Conservation (phyloP, 2,329 filamentous ascomycete genomes). For the Xylaria sp. region DNA sequence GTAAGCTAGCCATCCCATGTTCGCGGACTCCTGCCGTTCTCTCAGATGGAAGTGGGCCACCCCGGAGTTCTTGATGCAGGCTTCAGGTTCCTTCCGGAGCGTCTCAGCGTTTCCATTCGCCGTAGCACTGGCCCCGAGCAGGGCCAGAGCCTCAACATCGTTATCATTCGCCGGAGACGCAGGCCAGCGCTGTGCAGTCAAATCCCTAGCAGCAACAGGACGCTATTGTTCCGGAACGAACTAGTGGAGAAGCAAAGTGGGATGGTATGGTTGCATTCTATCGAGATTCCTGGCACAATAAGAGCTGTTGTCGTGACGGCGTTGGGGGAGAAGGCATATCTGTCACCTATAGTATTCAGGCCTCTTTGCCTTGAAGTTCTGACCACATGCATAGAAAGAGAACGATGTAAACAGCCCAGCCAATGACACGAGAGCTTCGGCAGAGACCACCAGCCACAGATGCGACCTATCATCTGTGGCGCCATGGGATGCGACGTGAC, state of each 20-base stretch:
- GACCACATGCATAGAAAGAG: slow-evolving; percentile 21
- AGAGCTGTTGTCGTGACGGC: slow-evolving; percentile 2
- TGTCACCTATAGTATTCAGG: slow-evolving; percentile 5
- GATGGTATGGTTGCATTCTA: slow-evolving; percentile 19
- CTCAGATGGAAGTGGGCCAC: slow-evolving; percentile 37
- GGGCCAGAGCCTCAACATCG: slow-evolving; percentile 28
- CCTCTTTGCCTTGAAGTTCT: slow-evolving; percentile 9
- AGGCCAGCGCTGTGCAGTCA: slow-evolving; percentile 3
- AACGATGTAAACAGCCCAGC: background rate
- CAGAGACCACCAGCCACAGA: slow-evolving; percentile 30
- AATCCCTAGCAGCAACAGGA: slow-evolving; percentile 3
- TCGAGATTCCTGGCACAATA: background rate
- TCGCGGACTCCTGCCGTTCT: slow-evolving; percentile 46
- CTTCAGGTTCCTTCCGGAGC: slow-evolving; percentile 24
- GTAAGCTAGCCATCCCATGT: slow-evolving; percentile 42
- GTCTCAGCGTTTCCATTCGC: slow-evolving; percentile 28
- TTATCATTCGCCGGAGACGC: slow-evolving; percentile 17
- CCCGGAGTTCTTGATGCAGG: slow-evolving; percentile 32
- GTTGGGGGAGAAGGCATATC: slow-evolving; percentile 11
- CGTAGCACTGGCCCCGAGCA: slow-evolving; percentile 7
- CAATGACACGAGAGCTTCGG: background rate
- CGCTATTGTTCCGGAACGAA: background rate
- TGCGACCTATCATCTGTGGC: slow-evolving; percentile 30
- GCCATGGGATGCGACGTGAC: slow-evolving; percentile 13
- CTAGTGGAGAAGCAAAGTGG: slow-evolving; percentile 1